These are phyloP conservation scores for Lentinula sp. DNA, from an alignment of 768 basidiomycete species.

Conservation along the genomic window DNA sequence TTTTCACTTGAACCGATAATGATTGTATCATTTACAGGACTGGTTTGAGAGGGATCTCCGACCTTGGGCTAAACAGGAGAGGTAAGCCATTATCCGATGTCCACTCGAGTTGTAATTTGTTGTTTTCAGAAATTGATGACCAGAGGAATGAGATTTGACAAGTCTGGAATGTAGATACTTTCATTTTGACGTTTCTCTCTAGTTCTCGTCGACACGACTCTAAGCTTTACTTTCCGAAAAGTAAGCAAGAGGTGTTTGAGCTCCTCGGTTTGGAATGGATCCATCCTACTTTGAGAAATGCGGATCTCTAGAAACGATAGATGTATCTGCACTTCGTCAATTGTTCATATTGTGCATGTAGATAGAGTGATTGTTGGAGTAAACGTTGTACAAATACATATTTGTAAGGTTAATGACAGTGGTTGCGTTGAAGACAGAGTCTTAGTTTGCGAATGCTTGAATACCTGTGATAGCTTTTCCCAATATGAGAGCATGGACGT, in stretches of 20 bases:
- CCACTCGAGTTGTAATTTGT: too few species aligned
- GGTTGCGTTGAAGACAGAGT: neutral
- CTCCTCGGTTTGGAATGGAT: slow-evolving; percentile 66
- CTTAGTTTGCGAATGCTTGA: slow-evolving; percentile 70
- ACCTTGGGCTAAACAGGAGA: slow-evolving; percentile 57
- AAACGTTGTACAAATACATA: neutral
- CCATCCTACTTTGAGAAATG: slow-evolving; percentile 67
- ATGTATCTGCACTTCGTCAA: slow-evolving; percentile 8
- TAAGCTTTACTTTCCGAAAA: slow-evolving; percentile 49
- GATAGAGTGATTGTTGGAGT: neutral
- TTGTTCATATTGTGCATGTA: too few species aligned
- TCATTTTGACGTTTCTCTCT: neutral
- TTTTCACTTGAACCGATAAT: neutral
- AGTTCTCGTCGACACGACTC: neutral
- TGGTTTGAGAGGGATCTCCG: slow-evolving; percentile 82
- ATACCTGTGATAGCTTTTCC: slow-evolving; percentile 91
- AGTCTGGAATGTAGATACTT: slow-evolving; percentile 62
- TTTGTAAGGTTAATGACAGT: neutral
- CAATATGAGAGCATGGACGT: slow-evolving; percentile 87
- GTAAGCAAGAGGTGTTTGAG: slow-evolving; percentile 70
- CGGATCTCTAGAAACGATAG: slow-evolving; percentile 28
- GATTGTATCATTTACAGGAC: slow-evolving; percentile 41
- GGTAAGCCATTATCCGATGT: slow-evolving; percentile 24
- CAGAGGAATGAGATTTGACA: slow-evolving; percentile 82
- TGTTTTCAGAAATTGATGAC: neutral